Percentiles rank a stretch among this genome's conserved stretches.
These are phyloP conservation scores for Phaseolus coccineus DNA, from an alignment of 331 rosid species.

Conservation along the genomic window DNA sequence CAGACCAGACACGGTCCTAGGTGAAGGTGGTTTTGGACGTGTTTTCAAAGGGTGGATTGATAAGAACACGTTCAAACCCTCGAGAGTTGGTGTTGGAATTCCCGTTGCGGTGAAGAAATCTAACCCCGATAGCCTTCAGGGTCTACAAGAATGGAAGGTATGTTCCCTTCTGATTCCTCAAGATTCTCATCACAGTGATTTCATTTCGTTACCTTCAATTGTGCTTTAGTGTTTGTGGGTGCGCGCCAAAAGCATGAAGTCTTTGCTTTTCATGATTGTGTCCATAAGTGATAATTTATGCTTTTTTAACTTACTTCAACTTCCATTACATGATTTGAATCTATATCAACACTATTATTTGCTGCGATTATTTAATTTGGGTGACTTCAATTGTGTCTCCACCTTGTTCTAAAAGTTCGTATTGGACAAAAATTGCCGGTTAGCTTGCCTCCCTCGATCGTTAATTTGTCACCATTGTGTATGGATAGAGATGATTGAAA, in stretches of 20 bases:
- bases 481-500: background rate
- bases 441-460: background rate
- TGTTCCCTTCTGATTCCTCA: background rate
- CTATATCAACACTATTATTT: background rate
- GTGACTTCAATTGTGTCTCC: background rate
- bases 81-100: conserved; percentile 70
- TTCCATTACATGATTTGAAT: background rate
- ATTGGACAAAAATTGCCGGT: background rate
- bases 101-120: conserved; percentile 90
- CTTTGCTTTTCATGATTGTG: background rate
- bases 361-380: background rate
- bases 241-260: background rate
- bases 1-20: conserved; percentile 71
- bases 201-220: background rate
- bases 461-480: background rate
- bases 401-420: background rate
- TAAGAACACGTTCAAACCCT: conserved; percentile 57
- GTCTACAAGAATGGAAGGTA: conserved; percentile 85
- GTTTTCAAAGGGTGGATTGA: conserved; percentile 97
- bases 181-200: background rate
- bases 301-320: background rate
- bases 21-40: conserved; percentile 95
- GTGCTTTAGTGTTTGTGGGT: background rate
- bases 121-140: conserved; percentile 75
- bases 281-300: background rate